Evolutionary conservation across 1,139 yeast species (phyloP).

Genomic region (Wickerhamomyces sp.): DNA sequence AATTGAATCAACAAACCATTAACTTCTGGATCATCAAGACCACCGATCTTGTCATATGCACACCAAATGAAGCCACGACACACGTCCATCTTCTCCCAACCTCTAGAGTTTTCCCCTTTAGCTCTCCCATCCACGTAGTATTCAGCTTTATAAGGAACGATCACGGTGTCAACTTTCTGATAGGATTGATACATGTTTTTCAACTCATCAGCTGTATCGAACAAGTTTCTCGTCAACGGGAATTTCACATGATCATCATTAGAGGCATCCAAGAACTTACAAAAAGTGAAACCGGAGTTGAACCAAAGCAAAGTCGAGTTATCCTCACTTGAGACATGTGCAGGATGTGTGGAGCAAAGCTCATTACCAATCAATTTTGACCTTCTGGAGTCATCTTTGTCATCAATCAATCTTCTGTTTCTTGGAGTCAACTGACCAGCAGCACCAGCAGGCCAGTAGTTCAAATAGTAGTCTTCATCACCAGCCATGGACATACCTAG

Average conservation of each 20-base stretch:
- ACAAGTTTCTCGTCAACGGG: slow-evolving; percentile 1
- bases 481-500: slow-evolving; percentile 49
- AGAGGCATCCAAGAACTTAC: slow-evolving; percentile 40
- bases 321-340: slow-evolving; percentile 46
- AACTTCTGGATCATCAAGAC: slow-evolving; percentile 13
- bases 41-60: slow-evolving; percentile 46
- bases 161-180: slow-evolving; percentile 39
- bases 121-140: slow-evolving; percentile 30
- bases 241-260: slow-evolving; percentile 21
- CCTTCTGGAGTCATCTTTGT: slow-evolving; percentile 9
- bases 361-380: slow-evolving; percentile 34
- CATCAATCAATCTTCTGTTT: slow-evolving; percentile 10
- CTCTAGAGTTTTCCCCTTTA: slow-evolving; percentile 42
- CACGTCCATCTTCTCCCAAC: slow-evolving; percentile 49
- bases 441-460: slow-evolving; percentile 40
- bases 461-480: slow-evolving; percentile 41
- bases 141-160: slow-evolving; percentile 51
- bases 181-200: slow-evolving; percentile 36
- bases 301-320: slow-evolving; percentile 47
- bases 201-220: slow-evolving; percentile 25
- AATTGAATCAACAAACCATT: slow-evolving; percentile 15
- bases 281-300: slow-evolving; percentile 54
- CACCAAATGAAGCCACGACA: slow-evolving; percentile 53
- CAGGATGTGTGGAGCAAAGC: slow-evolving; percentile 61
- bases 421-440: slow-evolving; percentile 19